Evolutionary conservation across 352 stramenopile species (phyloP).

Genomic region (Pythium utonaiense): DNA sequence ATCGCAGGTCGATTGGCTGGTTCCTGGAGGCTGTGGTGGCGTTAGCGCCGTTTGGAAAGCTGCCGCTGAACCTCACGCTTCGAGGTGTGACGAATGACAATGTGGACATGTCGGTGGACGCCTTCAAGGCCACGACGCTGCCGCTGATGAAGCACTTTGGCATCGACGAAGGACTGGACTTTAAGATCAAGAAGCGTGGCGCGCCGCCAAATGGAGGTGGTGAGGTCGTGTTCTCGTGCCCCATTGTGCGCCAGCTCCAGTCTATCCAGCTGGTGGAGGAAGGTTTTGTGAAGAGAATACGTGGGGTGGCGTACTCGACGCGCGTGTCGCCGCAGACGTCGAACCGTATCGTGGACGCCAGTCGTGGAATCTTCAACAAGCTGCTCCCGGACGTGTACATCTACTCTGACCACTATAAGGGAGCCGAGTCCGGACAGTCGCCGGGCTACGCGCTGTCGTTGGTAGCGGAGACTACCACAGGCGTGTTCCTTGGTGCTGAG

Average conservation of each 20-base stretch:
- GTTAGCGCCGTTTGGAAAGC: slow-evolving; percentile 97
- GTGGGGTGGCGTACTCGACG: slow-evolving; percentile 94
- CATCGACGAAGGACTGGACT: slow-evolving; percentile 87
- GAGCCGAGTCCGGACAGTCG: slow-evolving; percentile 80
- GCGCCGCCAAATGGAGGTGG: slow-evolving; percentile 79
- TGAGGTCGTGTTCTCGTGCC: slow-evolving; percentile 93
- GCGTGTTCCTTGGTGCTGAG: slow-evolving; percentile 92
- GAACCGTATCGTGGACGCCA: slow-evolving; percentile 96
- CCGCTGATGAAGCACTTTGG: slow-evolving; percentile 96
- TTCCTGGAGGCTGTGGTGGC: slow-evolving; percentile 98
- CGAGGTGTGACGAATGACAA: slow-evolving; percentile 95
- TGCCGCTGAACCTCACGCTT: slow-evolving; percentile 92
- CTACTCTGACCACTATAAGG: slow-evolving; percentile 98
- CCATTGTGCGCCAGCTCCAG: slow-evolving; percentile 92
- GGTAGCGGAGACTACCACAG: slow-evolving; percentile 97
- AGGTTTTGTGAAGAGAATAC: slow-evolving; percentile 98
- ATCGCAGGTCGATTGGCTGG: slow-evolving; percentile 91
- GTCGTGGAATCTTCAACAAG: slow-evolving; percentile 96
- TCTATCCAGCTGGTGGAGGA: slow-evolving; percentile 95
- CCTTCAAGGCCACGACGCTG: slow-evolving; percentile 92
- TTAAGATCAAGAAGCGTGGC: slow-evolving; percentile 91
- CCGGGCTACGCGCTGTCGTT: slow-evolving; percentile 93
- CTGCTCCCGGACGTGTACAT: slow-evolving; percentile 99
- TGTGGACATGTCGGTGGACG: slow-evolving; percentile 90
- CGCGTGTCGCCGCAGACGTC: slow-evolving; percentile 96